These are phyloP conservation scores for Cronartium quercuum DNA, from an alignment of 1,284 basidiomycete genomes.

Conservation along the genomic window DNA sequence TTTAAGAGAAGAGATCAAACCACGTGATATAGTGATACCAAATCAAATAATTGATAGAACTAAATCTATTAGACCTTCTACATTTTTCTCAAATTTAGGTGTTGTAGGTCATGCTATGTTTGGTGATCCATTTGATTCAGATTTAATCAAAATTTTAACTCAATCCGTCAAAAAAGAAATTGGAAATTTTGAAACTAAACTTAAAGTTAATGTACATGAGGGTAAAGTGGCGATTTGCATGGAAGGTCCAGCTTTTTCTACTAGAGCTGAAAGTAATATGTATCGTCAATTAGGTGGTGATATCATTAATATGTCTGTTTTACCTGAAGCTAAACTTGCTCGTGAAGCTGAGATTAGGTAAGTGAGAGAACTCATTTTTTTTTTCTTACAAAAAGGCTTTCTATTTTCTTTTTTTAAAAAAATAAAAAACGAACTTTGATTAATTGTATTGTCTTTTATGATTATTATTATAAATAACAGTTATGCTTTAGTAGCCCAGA, in stretches of 20 bases:
- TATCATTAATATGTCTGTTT: constrained; percentile 90
- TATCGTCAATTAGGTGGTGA: constrained; percentile 89
- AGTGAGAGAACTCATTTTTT: constrained; percentile 61
- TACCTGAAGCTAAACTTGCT: constrained; percentile 93
- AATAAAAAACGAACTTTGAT: too few relatives aligned
- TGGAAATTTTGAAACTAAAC: constrained; percentile 53
- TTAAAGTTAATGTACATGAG: constrained; percentile 61
- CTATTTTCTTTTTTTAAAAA: not conserved
- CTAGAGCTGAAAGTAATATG: constrained; percentile 89
- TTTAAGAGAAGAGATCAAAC: constrained; percentile 78
- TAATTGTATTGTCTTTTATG: not conserved
- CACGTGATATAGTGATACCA: constrained; percentile 75
- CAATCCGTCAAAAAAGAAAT: constrained; percentile 62
- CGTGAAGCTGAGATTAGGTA: constrained; percentile 88
- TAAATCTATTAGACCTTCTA: constrained; percentile 76
- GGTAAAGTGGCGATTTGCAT: constrained; percentile 87
- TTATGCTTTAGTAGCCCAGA: constrained; percentile 35
- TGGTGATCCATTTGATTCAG: constrained; percentile 61
- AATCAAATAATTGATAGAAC: constrained; percentile 94
- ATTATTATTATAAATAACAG: not conserved
- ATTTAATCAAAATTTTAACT: constrained; percentile 65
- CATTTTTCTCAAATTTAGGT: constrained; percentile 69
- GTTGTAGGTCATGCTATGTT: constrained; percentile 90
- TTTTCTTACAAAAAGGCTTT: not conserved
- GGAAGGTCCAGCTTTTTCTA: constrained; percentile 90